phyloP scores from a whole-genome alignment of 768 basidiomycete species.

The Grammothele lineata region DNA sequence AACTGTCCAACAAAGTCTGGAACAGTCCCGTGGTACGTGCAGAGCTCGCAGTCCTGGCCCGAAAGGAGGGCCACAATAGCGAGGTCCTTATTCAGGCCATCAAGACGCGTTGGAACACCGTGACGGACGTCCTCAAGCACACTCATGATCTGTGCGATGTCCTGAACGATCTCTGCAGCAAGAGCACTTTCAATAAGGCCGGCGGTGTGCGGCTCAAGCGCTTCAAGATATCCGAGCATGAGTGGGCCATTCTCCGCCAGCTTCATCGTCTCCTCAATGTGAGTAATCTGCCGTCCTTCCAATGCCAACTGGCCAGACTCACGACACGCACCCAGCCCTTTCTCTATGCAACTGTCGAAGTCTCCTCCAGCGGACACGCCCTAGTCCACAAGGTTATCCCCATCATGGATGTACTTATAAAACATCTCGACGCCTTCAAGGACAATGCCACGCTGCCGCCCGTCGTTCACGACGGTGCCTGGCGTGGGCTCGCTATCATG shows the following conservation, averaged over 20 bases:
- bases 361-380: background rate
- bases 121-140: constrained; percentile 14
- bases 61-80: background rate
- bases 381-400: constrained; percentile 24
- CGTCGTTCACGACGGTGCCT: constrained; percentile 8
- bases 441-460: constrained; percentile 1
- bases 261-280: constrained; percentile 18
- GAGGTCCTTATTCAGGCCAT: constrained; percentile 16
- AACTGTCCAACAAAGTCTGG: constrained; percentile 11
- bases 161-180: constrained; percentile 15
- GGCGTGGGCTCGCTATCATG: background rate
- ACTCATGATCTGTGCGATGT: constrained; percentile 13
- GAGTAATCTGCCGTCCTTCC: background rate
- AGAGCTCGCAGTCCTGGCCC: constrained; percentile 7
- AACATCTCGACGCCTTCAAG: constrained; percentile 6
- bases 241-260: constrained; percentile 20
- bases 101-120: constrained; percentile 24
- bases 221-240: constrained; percentile 12
- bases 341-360: background rate
- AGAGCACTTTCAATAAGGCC: constrained; percentile 14
- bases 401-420: constrained; percentile 18
- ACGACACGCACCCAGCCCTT: background rate
- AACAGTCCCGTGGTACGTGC: constrained; percentile 6
- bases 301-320: background rate
- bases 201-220: constrained; percentile 3